These are phyloP conservation scores for Mycena polygramma DNA, from an alignment of 768 basidiomycete species.

Conservation along the genomic window DNA sequence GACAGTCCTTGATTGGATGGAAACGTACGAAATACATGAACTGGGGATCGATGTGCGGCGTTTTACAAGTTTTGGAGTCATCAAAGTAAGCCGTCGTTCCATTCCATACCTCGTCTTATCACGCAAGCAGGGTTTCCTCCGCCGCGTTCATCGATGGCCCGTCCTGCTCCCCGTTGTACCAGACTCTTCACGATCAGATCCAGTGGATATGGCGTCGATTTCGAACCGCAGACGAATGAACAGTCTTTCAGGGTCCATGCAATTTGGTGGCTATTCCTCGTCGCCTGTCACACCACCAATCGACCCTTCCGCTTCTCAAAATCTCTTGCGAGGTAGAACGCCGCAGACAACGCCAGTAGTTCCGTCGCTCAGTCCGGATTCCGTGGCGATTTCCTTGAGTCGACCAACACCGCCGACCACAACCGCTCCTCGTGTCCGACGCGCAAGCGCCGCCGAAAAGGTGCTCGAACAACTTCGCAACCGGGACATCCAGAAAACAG, in stretches of 20 bases:
- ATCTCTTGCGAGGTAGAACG: conserved; percentile 44
- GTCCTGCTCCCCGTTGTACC: conserved; percentile 67
- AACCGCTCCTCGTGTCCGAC: conserved; percentile 52
- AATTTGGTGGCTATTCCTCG: conserved; percentile 44
- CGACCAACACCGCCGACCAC: conserved; percentile 31
- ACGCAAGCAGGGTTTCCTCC: conserved; percentile 81
- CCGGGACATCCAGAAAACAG: conserved; percentile 65
- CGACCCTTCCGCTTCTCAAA: conserved; percentile 38
- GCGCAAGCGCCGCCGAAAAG: conserved; percentile 77
- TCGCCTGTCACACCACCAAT: conserved; percentile 35
- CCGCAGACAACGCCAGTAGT: conserved; percentile 44
- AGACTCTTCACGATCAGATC: conserved; percentile 38
- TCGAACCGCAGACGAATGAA: conserved; percentile 54
- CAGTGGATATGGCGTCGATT: conserved; percentile 33
- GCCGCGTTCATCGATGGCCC: conserved; percentile 95
- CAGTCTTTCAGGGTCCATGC: conserved; percentile 50
- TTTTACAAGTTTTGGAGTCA: conserved; percentile 97
- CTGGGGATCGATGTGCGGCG: conserved; percentile 91
- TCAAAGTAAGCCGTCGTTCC: conserved; percentile 72
- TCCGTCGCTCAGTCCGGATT: conserved; percentile 44
- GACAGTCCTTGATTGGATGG: conserved; percentile 91
- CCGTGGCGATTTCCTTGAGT: conserved; percentile 24
- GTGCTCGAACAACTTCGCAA: conserved; percentile 75
- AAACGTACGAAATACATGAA: conserved; percentile 74
- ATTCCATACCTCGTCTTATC: conserved; percentile 14